Base-by-base conservation (phyloP, 2,329 filamentous ascomycete species). In the Hymenoscyphus linearis region DNA sequence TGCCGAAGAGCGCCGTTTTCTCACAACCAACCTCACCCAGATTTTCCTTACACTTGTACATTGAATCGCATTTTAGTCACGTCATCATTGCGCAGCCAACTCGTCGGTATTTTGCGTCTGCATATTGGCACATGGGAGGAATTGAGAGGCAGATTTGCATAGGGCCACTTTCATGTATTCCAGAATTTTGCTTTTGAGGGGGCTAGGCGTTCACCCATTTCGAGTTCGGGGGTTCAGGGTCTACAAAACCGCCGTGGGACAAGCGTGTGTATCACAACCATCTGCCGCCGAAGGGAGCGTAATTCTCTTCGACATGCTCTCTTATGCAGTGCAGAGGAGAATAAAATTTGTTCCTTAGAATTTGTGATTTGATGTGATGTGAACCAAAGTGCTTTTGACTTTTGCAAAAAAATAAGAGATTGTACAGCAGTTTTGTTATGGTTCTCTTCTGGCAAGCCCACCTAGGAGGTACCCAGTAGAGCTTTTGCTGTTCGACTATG, bases 131-230 rank as follows among this genome's bases (percentile, higher is more conserved):
- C 65, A 60, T 59, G 65, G 63, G 62, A 37, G 59, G 61, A 60
- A 55, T 54, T 60, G 57, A 62, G 60, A 35, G 58, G 62, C 57
- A 58, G 58, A 40, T 54, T 66, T 67, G 67, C 66, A 67, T 66
- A 63, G 56, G 62, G 60, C 62, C 60, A 47, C 55, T 52, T 34
- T 34, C 59, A 47, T 68, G 64, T 66, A 62, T 64, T 60, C 63
- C 52, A 62, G 34, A 58, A 56, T 65, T 64, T 65, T 34, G 50
- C 58, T 62, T 61, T 57, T 62, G 36, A 55, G 35, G 59, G 59
- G 63, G 65, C 64, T 61, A 35, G 68, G 68, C 66, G 68, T 69
- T 64, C 62, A 54, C 59, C 57, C 26, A 63, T 60, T 63, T 47
- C 22, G 7, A 27, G 10, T 52, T 36, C 27, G 53, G 35, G 25